Percentiles rank a stretch among this genome's conserved stretches.
Evolutionary conservation across 2,329 filamentous ascomycete genomes (phyloP).

Genomic region (Endothia cerciana): DNA sequence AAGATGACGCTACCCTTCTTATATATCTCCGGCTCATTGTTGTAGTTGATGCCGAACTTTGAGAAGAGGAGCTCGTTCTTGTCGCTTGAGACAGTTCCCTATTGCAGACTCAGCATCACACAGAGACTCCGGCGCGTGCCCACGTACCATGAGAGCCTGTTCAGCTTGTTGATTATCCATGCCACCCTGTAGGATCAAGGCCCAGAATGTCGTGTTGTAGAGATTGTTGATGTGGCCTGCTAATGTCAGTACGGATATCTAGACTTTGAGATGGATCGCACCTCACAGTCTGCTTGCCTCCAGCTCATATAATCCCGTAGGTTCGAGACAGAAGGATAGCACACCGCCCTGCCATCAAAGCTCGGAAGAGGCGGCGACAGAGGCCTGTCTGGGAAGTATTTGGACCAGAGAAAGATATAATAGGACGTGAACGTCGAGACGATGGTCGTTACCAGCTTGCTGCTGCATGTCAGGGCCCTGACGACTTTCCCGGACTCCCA

Average conservation of each 20-base stretch:
- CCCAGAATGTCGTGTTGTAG: slow-evolving; percentile 97
- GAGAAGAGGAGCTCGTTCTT: slow-evolving; percentile 97
- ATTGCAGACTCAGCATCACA: background rate
- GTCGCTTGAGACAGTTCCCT: slow-evolving; percentile 83
- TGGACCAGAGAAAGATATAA: slow-evolving; percentile 81
- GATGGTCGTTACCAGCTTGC: slow-evolving; percentile 88
- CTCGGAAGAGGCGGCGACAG: slow-evolving; percentile 78
- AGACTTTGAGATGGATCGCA: background rate
- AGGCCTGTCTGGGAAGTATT: slow-evolving; percentile 71
- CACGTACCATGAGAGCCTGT: slow-evolving; percentile 71
- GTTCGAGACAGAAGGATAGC: slow-evolving; percentile 82
- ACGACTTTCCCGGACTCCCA: too few species aligned
- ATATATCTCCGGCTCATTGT: slow-evolving; percentile 90
- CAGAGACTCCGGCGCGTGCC: background rate
- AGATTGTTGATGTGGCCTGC: slow-evolving; percentile 95
- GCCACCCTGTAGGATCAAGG: slow-evolving; percentile 77
- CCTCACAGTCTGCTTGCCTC: slow-evolving; percentile 92
- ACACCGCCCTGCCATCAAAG: slow-evolving; percentile 90
- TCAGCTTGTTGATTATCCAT: slow-evolving; percentile 81
- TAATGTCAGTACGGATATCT: slow-evolving; percentile 18
- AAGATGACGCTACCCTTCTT: slow-evolving; percentile 93
- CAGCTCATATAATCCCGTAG: slow-evolving; percentile 94
- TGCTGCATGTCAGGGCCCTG: slow-evolving; percentile 43
- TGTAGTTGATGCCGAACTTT: slow-evolving; percentile 92
- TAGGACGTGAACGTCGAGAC: slow-evolving; percentile 93